phyloP scores from a whole-genome alignment of 1,284 basidiomycete genomes.

The Sporisorium sorghi region DNA sequence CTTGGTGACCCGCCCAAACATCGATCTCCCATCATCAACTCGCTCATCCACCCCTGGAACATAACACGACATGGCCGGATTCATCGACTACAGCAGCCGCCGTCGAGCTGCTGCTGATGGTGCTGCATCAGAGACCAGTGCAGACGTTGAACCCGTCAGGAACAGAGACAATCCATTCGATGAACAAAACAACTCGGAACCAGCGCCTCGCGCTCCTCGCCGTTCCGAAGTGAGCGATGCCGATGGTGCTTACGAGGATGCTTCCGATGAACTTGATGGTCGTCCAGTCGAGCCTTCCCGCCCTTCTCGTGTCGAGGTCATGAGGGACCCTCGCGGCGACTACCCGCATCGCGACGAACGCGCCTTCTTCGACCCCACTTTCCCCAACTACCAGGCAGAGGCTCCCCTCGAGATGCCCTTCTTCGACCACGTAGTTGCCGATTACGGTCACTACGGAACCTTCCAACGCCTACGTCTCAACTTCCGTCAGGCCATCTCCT shows the following conservation, averaged over 20 bases:
- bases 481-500: conserved; percentile 61
- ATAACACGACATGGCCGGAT: conserved; percentile 22
- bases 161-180: conserved; percentile 21
- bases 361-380: conserved; percentile 59
- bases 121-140: conserved; percentile 35
- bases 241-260: conserved; percentile 19
- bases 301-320: conserved; percentile 38
- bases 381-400: conserved; percentile 51
- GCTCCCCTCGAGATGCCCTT: conserved; percentile 63
- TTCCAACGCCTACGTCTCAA: conserved; percentile 55
- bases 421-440: conserved; percentile 65
- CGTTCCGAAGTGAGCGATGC: conserved; percentile 14
- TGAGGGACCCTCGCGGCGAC: conserved; percentile 19
- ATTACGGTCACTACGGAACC: conserved; percentile 60
- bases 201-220: conserved; percentile 9
- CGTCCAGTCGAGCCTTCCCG: conserved; percentile 11
- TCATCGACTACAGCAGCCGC: conserved; percentile 57
- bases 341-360: conserved; percentile 32
- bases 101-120: conserved; percentile 23
- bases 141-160: conserved; percentile 8
- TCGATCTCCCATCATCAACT: background rate
- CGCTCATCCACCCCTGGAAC: background rate
- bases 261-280: conserved; percentile 22
- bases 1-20: background rate
- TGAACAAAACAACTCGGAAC: conserved; percentile 8